Conservation (phyloP, 352 stramenopile species). For the Phytophthora pisi region DNA sequence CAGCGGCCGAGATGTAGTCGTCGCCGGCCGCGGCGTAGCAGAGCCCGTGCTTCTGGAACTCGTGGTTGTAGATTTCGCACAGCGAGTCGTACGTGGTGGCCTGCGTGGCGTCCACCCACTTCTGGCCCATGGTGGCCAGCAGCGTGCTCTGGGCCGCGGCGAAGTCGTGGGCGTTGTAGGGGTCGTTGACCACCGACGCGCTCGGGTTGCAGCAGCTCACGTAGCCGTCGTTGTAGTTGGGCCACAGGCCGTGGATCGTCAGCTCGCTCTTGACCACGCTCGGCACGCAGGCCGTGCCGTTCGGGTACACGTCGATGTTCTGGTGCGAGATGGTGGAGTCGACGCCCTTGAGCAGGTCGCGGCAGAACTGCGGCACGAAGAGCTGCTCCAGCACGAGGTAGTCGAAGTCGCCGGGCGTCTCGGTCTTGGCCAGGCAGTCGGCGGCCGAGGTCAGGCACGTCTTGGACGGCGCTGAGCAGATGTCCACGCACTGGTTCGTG, state of each 20-base stretch:
- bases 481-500: constrained; percentile 71
- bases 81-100: constrained; percentile 57
- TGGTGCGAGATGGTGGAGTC: constrained; percentile 84
- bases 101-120: constrained; percentile 77
- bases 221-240: constrained; percentile 81
- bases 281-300: constrained; percentile 52
- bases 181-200: constrained; percentile 58
- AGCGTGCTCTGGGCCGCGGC: constrained; percentile 43
- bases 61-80: constrained; percentile 85
- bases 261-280: constrained; percentile 59
- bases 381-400: constrained; percentile 81
- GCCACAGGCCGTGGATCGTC: constrained; percentile 81
- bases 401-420: constrained; percentile 70
- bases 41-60: constrained; percentile 86
- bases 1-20: constrained; percentile 59
- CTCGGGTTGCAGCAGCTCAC: constrained; percentile 76
- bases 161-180: constrained; percentile 63
- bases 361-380: constrained; percentile 83
- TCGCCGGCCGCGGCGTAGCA: constrained; percentile 65
- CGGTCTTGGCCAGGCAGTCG: constrained; percentile 61
- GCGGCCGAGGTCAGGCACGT: constrained; percentile 60
- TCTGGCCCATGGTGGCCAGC: constrained; percentile 57
- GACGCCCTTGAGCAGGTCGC: constrained; percentile 66
- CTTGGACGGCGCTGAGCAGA: constrained; percentile 65
- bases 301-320: constrained; percentile 70